Conservation (phyloP, 2,329 filamentous ascomycete genomes). For the Sporothrix pseudoabietina region DNA sequence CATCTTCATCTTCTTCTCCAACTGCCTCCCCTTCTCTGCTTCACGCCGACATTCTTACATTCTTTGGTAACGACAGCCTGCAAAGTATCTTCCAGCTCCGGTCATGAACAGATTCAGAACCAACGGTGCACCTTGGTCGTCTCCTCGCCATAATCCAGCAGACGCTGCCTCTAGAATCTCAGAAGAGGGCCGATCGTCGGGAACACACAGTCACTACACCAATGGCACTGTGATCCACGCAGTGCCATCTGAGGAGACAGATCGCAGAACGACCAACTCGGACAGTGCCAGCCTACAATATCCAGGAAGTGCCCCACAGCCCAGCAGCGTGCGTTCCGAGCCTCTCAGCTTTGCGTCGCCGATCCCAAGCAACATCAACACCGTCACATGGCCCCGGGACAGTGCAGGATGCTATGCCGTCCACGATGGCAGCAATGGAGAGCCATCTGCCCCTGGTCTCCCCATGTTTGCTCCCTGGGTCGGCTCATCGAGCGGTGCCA, state of each 20-base stretch:
- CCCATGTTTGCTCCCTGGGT: conserved; percentile 4
- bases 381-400: background rate
- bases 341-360: background rate
- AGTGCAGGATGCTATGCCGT: background rate
- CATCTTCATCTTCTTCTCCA: background rate
- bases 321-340: background rate
- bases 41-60: background rate
- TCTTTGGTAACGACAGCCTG: background rate
- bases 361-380: background rate
- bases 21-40: background rate
- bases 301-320: background rate
- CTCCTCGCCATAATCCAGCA: background rate
- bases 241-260: background rate
- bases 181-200: background rate
- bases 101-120: background rate
- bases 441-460: no score
- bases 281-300: background rate
- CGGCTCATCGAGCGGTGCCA: background rate
- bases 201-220: background rate
- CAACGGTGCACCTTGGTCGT: background rate
- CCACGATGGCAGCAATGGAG: background rate
- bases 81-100: background rate
- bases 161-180: background rate
- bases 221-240: background rate
- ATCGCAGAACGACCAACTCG: no score